Percentiles rank a stretch among this genome's conserved stretches.
Conservation (phyloP, 148 eudicot genomes). For the Arbutus unedo region DNA sequence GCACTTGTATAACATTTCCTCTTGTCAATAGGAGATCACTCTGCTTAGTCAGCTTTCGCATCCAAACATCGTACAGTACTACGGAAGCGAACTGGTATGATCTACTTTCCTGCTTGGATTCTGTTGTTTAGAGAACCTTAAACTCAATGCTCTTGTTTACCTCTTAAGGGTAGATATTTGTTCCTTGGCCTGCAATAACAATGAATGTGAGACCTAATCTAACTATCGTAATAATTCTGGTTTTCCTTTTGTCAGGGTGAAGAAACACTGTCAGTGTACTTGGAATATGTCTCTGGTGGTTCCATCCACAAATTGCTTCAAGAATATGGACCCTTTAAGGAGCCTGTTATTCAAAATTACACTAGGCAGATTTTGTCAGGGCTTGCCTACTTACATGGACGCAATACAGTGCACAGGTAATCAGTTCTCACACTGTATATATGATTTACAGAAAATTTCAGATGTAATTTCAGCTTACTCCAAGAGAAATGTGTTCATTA, state of each 20-base stretch:
- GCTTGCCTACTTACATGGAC: constrained; percentile 81
- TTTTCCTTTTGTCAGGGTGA: constrained; percentile 51
- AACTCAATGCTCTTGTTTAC: not conserved
- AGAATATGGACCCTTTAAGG: constrained; percentile 87
- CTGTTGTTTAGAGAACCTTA: not conserved
- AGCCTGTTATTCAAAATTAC: constrained; percentile 93
- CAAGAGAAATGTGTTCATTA: not conserved
- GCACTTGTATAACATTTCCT: constrained; percentile 2
- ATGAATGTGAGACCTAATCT: not conserved
- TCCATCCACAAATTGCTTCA: constrained; percentile 90
- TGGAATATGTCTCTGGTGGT: constrained; percentile 96
- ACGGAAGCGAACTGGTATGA: constrained; percentile 88
- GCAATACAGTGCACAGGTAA: constrained; percentile 91
- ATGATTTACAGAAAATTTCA: not conserved
- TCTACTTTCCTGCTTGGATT: not conserved
- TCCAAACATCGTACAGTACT: constrained; percentile 84
- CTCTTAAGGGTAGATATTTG: not conserved
- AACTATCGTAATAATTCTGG: not conserved
- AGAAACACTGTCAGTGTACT: constrained; percentile 77
- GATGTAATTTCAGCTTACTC: not conserved
- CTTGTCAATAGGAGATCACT: constrained; percentile 65
- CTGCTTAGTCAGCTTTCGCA: constrained; percentile 89
- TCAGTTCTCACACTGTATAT: not conserved
- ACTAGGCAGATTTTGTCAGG: constrained; percentile 88
- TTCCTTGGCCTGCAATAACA: not conserved